Evolutionary conservation across 352 stramenopile species (phyloP).

Genomic region (Pythium aphanidermatum): DNA sequence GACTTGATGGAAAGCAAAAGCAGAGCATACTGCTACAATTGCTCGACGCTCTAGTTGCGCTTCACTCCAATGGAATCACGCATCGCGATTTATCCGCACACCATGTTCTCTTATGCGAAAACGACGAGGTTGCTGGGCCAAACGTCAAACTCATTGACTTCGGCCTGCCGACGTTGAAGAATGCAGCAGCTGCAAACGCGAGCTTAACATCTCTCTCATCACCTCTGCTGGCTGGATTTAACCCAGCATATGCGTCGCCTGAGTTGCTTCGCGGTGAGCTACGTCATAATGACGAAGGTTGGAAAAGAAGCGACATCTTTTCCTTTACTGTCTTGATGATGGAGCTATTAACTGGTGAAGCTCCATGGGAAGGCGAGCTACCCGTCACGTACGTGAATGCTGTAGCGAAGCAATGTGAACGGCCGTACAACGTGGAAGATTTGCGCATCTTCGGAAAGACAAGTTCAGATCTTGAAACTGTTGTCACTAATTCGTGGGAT

Average conservation of each 20-base stretch:
- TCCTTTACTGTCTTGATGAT: conserved; percentile 1
- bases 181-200: not conserved
- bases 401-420: no score
- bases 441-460: not conserved
- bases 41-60: not conserved
- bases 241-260: conserved; percentile 1
- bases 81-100: conserved; percentile 1
- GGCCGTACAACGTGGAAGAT: not conserved
- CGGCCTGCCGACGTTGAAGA: conserved; percentile 1
- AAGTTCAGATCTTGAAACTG: not conserved
- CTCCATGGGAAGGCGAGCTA: conserved; percentile 1
- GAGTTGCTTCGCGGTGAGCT: conserved; percentile 1
- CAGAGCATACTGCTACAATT: not conserved
- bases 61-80: conserved; percentile 4
- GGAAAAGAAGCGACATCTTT: conserved; percentile 8
- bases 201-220: no score
- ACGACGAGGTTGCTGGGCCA: no score
- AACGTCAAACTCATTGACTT: conserved; percentile 1
- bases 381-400: not conserved
- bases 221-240: no score
- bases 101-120: not conserved
- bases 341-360: not conserved
- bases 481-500: not conserved
- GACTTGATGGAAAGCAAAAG: not conserved
- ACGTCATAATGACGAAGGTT: not conserved